A percentile compares a stretch with the other conserved stretches of the same genome.
phyloP scores from a whole-genome alignment of 495 filamentous ascomycete species.

The Usnea hakonensis region DNA sequence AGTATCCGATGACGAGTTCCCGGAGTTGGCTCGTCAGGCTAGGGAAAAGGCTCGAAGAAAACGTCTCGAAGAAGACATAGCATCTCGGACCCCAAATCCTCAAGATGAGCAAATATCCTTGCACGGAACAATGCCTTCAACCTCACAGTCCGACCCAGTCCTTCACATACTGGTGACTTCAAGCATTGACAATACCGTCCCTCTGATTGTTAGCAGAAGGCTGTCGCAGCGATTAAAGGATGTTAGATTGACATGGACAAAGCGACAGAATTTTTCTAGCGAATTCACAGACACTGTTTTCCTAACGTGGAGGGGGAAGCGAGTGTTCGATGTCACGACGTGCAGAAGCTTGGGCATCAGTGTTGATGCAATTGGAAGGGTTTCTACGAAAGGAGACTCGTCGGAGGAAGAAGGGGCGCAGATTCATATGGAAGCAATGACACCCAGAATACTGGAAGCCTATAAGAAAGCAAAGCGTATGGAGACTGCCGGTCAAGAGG shows the following conservation, averaged over 20 bases:
- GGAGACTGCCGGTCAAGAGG: slow-evolving; percentile 22
- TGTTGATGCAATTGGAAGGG: slow-evolving; percentile 18
- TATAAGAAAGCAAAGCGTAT: slow-evolving; percentile 20
- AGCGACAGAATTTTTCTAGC: slow-evolving; percentile 45
- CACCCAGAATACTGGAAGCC: slow-evolving; percentile 39
- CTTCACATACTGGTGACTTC: slow-evolving; percentile 68
- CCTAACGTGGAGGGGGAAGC: slow-evolving; percentile 69
- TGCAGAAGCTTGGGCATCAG: slow-evolving; percentile 57
- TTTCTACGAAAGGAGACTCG: slow-evolving; percentile 21
- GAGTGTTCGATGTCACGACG: slow-evolving; percentile 65
- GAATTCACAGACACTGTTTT: slow-evolving; percentile 49
- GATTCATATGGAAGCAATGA: slow-evolving; percentile 62
- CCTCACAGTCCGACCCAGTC: slow-evolving; percentile 29
- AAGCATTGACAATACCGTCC: slow-evolving; percentile 50
- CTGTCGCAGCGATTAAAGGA: slow-evolving; percentile 57
- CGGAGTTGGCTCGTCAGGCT: slow-evolving; percentile 33
- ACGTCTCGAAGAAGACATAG: slow-evolving; percentile 22
- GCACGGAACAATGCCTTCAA: slow-evolving; percentile 12
- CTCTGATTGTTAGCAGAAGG: slow-evolving; percentile 60
- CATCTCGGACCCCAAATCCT: slow-evolving; percentile 6
- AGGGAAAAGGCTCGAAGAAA: slow-evolving; percentile 27
- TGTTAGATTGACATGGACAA: slow-evolving; percentile 60
- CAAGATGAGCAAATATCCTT: slow-evolving; percentile 19
- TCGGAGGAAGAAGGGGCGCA: slow-evolving; percentile 26
- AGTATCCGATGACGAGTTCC: slow-evolving; percentile 41